These are phyloP conservation scores for Trichoderma hamatum DNA, from an alignment of 2,329 filamentous ascomycete species.

Conservation along the genomic window DNA sequence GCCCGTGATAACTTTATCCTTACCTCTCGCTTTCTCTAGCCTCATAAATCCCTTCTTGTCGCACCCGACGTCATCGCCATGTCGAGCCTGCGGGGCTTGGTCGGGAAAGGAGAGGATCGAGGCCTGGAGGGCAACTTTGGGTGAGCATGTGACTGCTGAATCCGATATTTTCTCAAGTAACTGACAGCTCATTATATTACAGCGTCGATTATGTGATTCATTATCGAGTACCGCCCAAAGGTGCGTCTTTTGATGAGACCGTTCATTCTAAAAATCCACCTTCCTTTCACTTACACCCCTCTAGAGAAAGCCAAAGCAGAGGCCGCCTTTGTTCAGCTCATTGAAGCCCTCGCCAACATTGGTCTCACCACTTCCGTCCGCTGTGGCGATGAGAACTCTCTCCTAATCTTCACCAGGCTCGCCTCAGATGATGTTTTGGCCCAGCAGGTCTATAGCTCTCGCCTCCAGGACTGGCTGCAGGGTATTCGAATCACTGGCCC, in stretches of 20 bases:
- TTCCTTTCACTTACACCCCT: conserved; percentile 11
- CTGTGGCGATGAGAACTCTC: conserved; percentile 70
- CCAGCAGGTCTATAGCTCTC: conserved; percentile 80
- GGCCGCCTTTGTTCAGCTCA: conserved; percentile 75
- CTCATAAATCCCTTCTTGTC: not conserved
- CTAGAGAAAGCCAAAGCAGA: conserved; percentile 70
- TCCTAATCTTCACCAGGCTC: conserved; percentile 83
- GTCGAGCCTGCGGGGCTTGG: conserved; percentile 41
- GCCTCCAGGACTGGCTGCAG: conserved; percentile 92
- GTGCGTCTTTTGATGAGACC: conserved; percentile 50
- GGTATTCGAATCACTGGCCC: conserved; percentile 80
- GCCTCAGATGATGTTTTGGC: conserved; percentile 74
- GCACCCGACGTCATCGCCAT: conserved; percentile 33
- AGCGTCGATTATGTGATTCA: conserved; percentile 88
- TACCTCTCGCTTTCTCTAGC: not conserved
- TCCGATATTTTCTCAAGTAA: not conserved
- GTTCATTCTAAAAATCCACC: not conserved
- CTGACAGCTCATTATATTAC: conserved; percentile 6
- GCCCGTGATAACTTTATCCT: not conserved
- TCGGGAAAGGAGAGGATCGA: conserved; percentile 37
- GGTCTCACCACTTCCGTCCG: conserved; percentile 90
- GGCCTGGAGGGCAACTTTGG: conserved; percentile 45
- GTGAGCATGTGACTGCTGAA: conserved; percentile 35
- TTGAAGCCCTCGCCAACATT: conserved; percentile 72
- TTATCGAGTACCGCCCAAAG: conserved; percentile 70